Conservation (phyloP, 2,329 filamentous ascomycete species). For the Shiraia bambusicola region DNA sequence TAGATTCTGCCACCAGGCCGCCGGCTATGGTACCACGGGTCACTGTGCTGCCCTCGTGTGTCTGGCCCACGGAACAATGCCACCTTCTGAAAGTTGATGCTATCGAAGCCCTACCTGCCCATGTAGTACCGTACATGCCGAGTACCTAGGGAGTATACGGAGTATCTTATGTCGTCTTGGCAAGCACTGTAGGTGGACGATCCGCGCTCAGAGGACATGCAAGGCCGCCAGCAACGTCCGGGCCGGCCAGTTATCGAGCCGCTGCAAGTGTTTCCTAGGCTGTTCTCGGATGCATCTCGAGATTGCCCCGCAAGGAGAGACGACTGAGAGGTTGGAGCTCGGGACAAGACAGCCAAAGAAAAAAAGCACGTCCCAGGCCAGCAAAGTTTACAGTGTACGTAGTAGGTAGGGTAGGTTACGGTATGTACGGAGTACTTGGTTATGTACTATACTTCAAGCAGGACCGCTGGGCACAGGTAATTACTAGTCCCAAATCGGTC, state of each 20-base stretch:
- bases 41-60: conserved; percentile 24
- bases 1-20: conserved; percentile 18
- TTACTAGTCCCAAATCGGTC: conserved; percentile 28
- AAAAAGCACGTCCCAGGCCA: conserved; percentile 26
- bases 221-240: conserved; percentile 40
- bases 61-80: conserved; percentile 19
- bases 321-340: too few relatives aligned
- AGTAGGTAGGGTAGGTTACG: too few relatives aligned
- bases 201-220: conserved; percentile 31
- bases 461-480: conserved; percentile 14
- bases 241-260: conserved; percentile 44
- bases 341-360: conserved; percentile 18
- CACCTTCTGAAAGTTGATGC: too few relatives aligned
- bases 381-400: conserved; percentile 19
- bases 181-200: conserved; percentile 35
- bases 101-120: too few relatives aligned
- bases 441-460: too few relatives aligned
- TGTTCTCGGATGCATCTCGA: conserved; percentile 27
- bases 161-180: conserved; percentile 32
- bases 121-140: too few relatives aligned
- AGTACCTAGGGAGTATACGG: too few relatives aligned
- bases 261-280: conserved; percentile 42
- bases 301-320: conserved; percentile 32
- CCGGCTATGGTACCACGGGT: conserved; percentile 25
- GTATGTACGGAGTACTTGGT: too few relatives aligned